Evolutionary conservation across 2,329 filamentous ascomycete genomes (phyloP).

Genomic region (Scedosporium dehoogii): DNA sequence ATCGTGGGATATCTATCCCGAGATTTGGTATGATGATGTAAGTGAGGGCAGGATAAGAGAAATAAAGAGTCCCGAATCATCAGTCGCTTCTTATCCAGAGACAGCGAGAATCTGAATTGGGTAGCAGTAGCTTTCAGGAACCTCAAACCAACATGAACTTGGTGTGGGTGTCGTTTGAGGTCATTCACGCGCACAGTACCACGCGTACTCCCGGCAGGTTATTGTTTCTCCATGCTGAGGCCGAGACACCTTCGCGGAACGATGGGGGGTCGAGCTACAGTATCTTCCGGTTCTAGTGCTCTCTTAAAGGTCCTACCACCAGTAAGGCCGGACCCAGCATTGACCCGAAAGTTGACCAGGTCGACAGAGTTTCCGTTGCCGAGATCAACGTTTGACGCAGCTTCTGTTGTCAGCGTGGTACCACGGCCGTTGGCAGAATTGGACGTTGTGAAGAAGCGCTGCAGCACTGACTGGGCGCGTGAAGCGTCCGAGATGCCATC

Average conservation of each 20-base stretch:
- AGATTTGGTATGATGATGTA: too few species aligned
- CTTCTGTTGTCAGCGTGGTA: constrained; percentile 25
- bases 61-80: too few species aligned
- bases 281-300: background rate
- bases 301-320: background rate
- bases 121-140: too few species aligned
- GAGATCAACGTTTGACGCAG: constrained; percentile 31
- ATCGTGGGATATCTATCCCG: too few species aligned
- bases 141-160: too few species aligned
- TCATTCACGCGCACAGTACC: too few species aligned
- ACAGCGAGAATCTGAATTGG: too few species aligned
- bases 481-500: constrained; percentile 39
- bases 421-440: constrained; percentile 16
- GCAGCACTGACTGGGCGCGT: constrained; percentile 41
- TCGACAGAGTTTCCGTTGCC: constrained; percentile 38
- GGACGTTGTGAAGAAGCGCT: constrained; percentile 41
- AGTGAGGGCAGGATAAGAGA: too few species aligned
- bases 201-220: background rate
- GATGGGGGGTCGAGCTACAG: background rate
- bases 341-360: constrained; percentile 30
- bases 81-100: too few species aligned
- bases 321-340: constrained; percentile 6
- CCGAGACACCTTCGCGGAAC: background rate
- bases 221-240: background rate
- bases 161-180: too few species aligned